Base-by-base conservation (phyloP, 179 eudicot genomes). In the Dionaea muscipula region DNA sequence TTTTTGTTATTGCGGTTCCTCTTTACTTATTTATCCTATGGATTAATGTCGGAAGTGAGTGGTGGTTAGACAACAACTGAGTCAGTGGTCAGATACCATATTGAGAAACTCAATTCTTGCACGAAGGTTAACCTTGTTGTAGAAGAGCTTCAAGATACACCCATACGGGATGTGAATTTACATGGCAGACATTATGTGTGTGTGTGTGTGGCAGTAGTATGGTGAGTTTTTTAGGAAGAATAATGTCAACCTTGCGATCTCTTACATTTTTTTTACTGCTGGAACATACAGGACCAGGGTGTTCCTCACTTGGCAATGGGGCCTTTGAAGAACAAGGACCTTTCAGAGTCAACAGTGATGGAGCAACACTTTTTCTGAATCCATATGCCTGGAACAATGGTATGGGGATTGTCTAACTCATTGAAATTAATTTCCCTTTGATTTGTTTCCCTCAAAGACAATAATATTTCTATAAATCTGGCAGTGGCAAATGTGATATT, bases 251-350 rank as follows among this genome's bases (percentile, higher is more conserved):
- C 8, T 31, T 4, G 10, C 35, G 10, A 31, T 0, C 35, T 11
- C 35, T 31, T 11, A 31, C 5, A 31, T 17, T 6, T 38, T 10
- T n/a, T n/a, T 2, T 2, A 0, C 15, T 14, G 11, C 3, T 38
- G 41, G 41, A 38, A 38, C 15, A 2, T 26, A 35, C 70, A 80
- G 85, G 85, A 13, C 85, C 85, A 2, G 82, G 85, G 41, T 80
- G 85, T 26, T 80, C 82, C 8, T 80, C 85, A 2, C 56, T 77
- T 62, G 81, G 78, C 18, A 81, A 76, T 44, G 85, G 85, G 58
- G 85, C 78, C 52, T 39, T 72, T 40, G 57, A 62, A 15, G 85
- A 80, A 47, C 36, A 77, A 47, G 85, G 85, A 44, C 85, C 85
- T 9, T 80, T 80, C 40, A 61, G 79, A 36, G 81, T 80, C 36